Conservation (phyloP, 768 basidiomycete genomes). For the Rhizopogon sp. region DNA sequence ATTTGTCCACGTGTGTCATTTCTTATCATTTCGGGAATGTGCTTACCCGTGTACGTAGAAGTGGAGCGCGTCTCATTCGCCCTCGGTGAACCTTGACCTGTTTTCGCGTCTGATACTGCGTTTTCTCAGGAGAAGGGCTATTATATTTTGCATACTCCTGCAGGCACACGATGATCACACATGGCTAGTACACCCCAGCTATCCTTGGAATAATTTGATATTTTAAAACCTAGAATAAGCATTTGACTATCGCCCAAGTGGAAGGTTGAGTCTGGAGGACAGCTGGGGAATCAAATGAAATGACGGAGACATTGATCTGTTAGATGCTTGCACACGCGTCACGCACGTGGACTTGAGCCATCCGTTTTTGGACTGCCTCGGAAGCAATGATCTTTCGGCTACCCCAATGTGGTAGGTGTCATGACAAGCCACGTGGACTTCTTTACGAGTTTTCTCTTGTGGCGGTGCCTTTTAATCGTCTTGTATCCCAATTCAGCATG, state of each 20-base stretch:
- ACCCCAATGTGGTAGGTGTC: too few relatives aligned
- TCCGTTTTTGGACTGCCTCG: too few relatives aligned
- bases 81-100: conserved; percentile 4
- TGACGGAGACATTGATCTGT: too few relatives aligned
- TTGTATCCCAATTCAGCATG: conserved; percentile 32
- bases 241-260: conserved; percentile 1
- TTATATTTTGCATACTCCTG: conserved; percentile 1
- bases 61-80: conserved; percentile 1
- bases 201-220: background rate
- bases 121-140: background rate
- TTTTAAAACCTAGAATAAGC: background rate
- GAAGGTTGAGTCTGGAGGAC: background rate
- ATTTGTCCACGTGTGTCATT: background rate
- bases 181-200: conserved; percentile 1
- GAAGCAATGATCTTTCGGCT: too few relatives aligned
- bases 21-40: background rate
- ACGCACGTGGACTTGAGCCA: too few relatives aligned
- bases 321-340: too few relatives aligned
- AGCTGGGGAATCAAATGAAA: background rate
- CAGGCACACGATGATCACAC: conserved; percentile 6
- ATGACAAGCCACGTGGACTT: conserved; percentile 17
- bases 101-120: conserved; percentile 1
- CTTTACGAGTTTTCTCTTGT: conserved; percentile 20
- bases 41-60: conserved; percentile 5
- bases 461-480: conserved; percentile 24